Evolutionary conservation across 2,329 filamentous ascomycete genomes (phyloP).

Genomic region (Apiospora sp.): DNA sequence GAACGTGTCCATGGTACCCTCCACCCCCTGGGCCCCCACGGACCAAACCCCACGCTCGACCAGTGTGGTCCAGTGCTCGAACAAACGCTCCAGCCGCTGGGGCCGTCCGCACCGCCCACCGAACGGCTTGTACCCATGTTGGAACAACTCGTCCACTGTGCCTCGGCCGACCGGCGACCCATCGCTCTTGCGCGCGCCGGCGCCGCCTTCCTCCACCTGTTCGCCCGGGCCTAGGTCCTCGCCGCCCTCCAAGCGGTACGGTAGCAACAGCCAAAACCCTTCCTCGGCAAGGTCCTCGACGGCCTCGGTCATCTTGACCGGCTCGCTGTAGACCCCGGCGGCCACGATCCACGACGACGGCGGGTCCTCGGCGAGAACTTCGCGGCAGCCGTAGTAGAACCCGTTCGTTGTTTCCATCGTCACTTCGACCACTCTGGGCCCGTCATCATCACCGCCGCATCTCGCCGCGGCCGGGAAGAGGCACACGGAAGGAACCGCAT

Average conservation of each 20-base stretch:
- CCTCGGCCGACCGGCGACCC: slow-evolving; percentile 32
- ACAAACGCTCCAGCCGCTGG: slow-evolving; percentile 37
- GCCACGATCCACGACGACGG: slow-evolving; percentile 24
- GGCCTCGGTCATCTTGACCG: slow-evolving; percentile 32
- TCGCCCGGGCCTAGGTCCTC: neutral
- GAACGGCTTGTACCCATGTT: slow-evolving; percentile 45
- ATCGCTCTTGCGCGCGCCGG: slow-evolving; percentile 40
- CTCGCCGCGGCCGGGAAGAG: slow-evolving; percentile 35
- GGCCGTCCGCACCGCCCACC: slow-evolving; percentile 40
- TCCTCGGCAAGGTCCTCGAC: slow-evolving; percentile 37
- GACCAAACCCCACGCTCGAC: slow-evolving; percentile 39
- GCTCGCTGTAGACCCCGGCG: slow-evolving; percentile 39
- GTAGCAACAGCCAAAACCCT: slow-evolving; percentile 39
- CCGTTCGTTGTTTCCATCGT: neutral
- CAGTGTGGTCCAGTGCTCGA: slow-evolving; percentile 38
- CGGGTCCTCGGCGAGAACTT: neutral
- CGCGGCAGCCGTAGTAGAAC: neutral
- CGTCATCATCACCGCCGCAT: neutral
- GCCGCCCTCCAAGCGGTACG: slow-evolving; percentile 27
- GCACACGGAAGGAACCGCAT: slow-evolving; percentile 36
- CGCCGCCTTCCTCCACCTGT: neutral
- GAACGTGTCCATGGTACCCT: slow-evolving; percentile 40
- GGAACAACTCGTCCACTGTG: slow-evolving; percentile 39
- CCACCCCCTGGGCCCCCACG: slow-evolving; percentile 37
- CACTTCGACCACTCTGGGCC: neutral